Conservation (phyloP, 78 protist species). For the Dictyostelium citrinum region DNA sequence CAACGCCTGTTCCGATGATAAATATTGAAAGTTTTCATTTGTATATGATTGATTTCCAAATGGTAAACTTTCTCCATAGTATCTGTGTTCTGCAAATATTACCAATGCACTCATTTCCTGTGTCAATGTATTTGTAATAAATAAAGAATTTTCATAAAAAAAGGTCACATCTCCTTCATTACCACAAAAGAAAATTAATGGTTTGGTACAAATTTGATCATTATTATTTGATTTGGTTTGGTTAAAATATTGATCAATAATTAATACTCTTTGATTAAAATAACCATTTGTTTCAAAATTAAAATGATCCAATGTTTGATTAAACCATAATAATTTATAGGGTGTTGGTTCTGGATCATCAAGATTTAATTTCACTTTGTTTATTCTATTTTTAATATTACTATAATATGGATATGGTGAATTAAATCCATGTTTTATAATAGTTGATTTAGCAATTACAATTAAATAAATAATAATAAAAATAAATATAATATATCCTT, state of each 20-base stretch:
- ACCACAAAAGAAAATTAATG: conserved; percentile 90
- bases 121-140: conserved; percentile 72
- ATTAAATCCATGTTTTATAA: background rate
- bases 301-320: conserved; percentile 78
- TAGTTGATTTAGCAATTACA: background rate
- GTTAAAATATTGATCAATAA: conserved; percentile 15
- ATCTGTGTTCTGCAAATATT: conserved; percentile 76
- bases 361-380: background rate
- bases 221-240: background rate
- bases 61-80: conserved; percentile 80
- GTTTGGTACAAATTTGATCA: background rate
- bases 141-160: conserved; percentile 83
- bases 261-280: conserved; percentile 25
- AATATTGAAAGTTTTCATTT: background rate
- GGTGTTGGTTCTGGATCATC: background rate
- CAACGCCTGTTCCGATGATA: conserved; percentile 46
- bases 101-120: conserved; percentile 57
- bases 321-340: background rate
- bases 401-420: background rate
- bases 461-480: too few relatives aligned
- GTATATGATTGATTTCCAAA: conserved; percentile 48
- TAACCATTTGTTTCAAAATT: conserved; percentile 18
- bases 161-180: conserved; percentile 83
- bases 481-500: too few relatives aligned
- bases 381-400: background rate